Evolutionary conservation across 495 filamentous ascomycete genomes (phyloP).

Genomic region (Saxophila tyrrhenica): DNA sequence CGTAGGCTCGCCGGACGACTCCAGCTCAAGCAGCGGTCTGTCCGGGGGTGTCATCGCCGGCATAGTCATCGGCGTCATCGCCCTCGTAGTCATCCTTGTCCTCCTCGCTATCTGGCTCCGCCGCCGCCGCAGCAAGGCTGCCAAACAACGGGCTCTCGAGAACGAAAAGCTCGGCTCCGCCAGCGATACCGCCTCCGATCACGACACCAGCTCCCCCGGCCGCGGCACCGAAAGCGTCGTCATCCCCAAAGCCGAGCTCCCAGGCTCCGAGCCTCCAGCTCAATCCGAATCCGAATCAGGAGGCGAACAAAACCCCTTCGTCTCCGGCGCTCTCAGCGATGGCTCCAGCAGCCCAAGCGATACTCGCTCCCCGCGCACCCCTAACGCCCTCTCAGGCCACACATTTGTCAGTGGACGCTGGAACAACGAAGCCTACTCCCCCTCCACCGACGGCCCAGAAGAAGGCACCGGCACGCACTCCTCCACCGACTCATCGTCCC

Average conservation of each 20-base stretch:
- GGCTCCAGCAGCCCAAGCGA: not conserved
- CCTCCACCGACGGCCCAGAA: constrained; percentile 1
- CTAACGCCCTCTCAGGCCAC: not conserved
- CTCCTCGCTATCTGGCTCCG: constrained; percentile 1
- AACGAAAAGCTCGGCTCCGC: constrained; percentile 8
- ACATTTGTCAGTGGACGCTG: not conserved
- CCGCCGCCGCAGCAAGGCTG: not conserved
- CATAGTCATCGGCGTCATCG: constrained; percentile 19
- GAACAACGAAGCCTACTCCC: constrained; percentile 5
- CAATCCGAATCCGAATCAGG: not conserved
- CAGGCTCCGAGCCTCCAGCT: constrained; percentile 3
- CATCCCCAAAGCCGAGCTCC: constrained; percentile 29
- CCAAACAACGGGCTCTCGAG: not conserved
- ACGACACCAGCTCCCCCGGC: not conserved
- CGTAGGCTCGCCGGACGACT: not conserved
- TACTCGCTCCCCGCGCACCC: not conserved
- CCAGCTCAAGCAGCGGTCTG: not conserved
- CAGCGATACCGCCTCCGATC: not conserved
- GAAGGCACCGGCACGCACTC: constrained; percentile 14
- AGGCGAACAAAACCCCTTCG: not conserved
- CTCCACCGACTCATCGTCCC: constrained; percentile 6
- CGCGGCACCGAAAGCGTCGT: constrained; percentile 11
- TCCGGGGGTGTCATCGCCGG: constrained; percentile 19
- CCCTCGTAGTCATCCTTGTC: constrained; percentile 6
- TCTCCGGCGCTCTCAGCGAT: not conserved